Conservation (phyloP, 108 stramenopile species). For the Phaeodactylum tricornutum region DNA sequence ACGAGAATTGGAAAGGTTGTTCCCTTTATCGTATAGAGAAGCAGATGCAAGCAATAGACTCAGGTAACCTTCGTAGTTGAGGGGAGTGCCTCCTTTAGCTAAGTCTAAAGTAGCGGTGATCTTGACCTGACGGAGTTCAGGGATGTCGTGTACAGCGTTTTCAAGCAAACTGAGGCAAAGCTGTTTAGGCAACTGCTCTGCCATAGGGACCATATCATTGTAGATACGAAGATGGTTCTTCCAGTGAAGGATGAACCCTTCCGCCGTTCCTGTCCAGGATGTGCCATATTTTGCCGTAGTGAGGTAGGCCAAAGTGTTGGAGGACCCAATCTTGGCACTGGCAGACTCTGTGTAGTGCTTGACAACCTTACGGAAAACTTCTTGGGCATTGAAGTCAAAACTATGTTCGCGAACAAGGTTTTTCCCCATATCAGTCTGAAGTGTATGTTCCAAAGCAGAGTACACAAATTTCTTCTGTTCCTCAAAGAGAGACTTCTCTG, state of each 20-base stretch:
- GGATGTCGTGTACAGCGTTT: too few relatives aligned
- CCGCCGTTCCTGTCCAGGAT: not conserved
- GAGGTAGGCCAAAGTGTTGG: not conserved
- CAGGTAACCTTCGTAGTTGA: too few relatives aligned
- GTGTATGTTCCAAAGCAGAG: not conserved
- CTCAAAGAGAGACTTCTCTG: not conserved
- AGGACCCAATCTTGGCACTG: not conserved
- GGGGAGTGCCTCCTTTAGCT: too few relatives aligned
- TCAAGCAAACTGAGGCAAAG: too few relatives aligned
- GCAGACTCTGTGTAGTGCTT: not conserved
- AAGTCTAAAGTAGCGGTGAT: too few relatives aligned
- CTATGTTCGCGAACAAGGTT: constrained; percentile 1
- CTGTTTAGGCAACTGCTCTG: too few relatives aligned
- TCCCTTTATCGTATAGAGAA: too few relatives aligned
- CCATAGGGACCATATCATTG: too few relatives aligned
- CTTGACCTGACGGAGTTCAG: too few relatives aligned
- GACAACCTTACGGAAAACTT: not conserved
- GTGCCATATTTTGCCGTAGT: not conserved
- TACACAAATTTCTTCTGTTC: not conserved
- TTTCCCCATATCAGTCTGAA: constrained; percentile 1
- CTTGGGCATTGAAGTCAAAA: constrained; percentile 4
- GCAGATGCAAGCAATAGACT: too few relatives aligned
- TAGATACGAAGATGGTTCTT: constrained; percentile 1
- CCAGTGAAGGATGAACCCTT: constrained; percentile 8
- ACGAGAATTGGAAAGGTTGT: too few relatives aligned